Evolutionary conservation across 495 filamentous ascomycete genomes (phyloP), one percentile per base, ranked within the genome.

Genomic region (Neurospora africana): DNA sequence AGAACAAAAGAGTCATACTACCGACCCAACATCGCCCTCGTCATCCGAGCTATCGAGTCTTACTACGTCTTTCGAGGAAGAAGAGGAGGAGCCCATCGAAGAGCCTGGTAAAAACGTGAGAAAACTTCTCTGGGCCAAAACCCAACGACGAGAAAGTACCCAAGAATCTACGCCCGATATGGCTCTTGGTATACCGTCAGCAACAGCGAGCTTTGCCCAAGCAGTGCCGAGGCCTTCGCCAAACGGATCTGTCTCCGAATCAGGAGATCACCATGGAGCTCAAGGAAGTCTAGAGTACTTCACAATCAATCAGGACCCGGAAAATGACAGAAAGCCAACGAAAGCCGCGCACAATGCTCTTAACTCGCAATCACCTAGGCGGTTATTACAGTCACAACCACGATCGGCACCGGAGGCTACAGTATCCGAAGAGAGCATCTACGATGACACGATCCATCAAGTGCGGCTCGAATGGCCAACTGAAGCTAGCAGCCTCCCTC

Each of bases 71-170:
- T 65, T 65, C 53, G 53, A 33, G 53, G 27, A 65, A 4, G 53
- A 65, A 65, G 53, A 65, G 27, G 53, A 65, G 15, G 53, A 65
- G 27, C 15, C 53, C 6, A 9, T 65, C 53, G 15, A 19, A 65
- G 53, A 65, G 27, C 53, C 53, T 19, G 15, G 7, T 9, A 7
- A 33, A 65, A 65, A 9, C 27, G 53, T 65, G 53, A 73, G 74
- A n/a, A 74, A 68, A 53, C 71, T 79, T 8, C 75, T 79, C 4
- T 79, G 78, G 78, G 75, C 78, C 4, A 76, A 70, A 21, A n/a
- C 68, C 30, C 69, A 73, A 5, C 67, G 38, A 21, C 61, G 8
- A 17, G 4, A 23, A 11, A 35, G 27, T 35, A 35, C 15, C 6
- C 53, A 65, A 33, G 15, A 65, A 8, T 33, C 27, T 1, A 65